Evolutionary conservation across 805 yeast genomes (phyloP).

Genomic region (Kodamaea lidongshanica): DNA sequence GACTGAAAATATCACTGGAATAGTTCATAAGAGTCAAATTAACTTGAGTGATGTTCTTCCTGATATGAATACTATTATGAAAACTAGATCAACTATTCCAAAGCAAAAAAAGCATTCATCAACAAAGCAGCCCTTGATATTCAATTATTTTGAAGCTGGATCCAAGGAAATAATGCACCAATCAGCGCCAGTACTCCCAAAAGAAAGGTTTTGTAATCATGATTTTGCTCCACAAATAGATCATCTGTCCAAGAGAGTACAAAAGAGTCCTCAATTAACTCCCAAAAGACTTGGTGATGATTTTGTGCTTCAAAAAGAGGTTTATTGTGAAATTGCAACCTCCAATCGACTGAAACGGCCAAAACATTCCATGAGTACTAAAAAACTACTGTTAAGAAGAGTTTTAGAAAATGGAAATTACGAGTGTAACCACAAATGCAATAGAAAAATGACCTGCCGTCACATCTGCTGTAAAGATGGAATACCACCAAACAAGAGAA

Average conservation of each 20-base stretch:
- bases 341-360: conserved; percentile 1
- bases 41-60: conserved; percentile 1
- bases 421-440: conserved; percentile 40
- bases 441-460: conserved; percentile 33
- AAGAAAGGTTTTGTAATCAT: no score
- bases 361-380: conserved; percentile 1
- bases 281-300: no score
- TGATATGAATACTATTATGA: no score
- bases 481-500: conserved; percentile 1
- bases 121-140: no score
- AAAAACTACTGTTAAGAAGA: conserved; percentile 3
- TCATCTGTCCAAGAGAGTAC: no score
- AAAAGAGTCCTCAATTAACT: no score
- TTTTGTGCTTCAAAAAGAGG: no score
- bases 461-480: conserved; percentile 47
- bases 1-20: conserved; percentile 37
- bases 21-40: conserved; percentile 9
- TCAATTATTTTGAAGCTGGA: neutral
- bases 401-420: conserved; percentile 22
- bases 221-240: no score
- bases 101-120: no score
- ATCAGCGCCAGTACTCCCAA: neutral
- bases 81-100: no score
- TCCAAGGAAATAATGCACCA: neutral
- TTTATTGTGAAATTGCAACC: no score